A percentile compares a stretch with the other conserved stretches of the same genome.
Conservation (phyloP, 306 rosid species). For the Corylus americana region DNA sequence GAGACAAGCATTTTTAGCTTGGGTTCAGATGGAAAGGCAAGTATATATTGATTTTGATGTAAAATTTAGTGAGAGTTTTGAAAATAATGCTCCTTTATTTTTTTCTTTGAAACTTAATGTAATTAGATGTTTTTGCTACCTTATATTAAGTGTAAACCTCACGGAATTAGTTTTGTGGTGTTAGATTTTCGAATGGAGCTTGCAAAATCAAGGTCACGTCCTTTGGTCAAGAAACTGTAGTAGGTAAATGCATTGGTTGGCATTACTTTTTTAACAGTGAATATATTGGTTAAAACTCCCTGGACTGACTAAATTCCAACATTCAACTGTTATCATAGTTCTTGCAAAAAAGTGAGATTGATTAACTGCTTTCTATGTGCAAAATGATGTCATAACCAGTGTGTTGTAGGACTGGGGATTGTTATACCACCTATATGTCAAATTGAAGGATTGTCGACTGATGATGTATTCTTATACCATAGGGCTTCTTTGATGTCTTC, state of each 20-base stretch:
- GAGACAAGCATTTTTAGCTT: slow-evolving; percentile 96
- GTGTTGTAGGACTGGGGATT: not conserved
- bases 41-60: slow-evolving; percentile 23
- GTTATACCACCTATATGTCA: not conserved
- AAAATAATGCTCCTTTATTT: not conserved
- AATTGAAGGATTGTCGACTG: not conserved
- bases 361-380: not conserved
- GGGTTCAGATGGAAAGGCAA: slow-evolving; percentile 90
- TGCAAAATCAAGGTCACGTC: slow-evolving; percentile 95
- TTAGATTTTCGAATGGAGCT: slow-evolving; percentile 95
- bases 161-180: slow-evolving; percentile 24
- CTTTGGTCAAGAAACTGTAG: slow-evolving; percentile 85
- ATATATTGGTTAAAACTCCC: not conserved
- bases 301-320: not conserved
- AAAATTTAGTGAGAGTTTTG: slow-evolving; percentile 17
- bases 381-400: not conserved
- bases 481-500: not conserved
- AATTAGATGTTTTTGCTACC: slow-evolving; percentile 14
- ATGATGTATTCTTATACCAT: not conserved
- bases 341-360: not conserved
- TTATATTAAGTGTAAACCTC: not conserved
- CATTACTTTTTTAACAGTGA: slow-evolving; percentile 10
- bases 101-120: not conserved
- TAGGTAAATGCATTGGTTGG: slow-evolving; percentile 51
- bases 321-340: not conserved